Base-by-base conservation (phyloP, 768 basidiomycete genomes). In the Pulveroboletus sp. region DNA sequence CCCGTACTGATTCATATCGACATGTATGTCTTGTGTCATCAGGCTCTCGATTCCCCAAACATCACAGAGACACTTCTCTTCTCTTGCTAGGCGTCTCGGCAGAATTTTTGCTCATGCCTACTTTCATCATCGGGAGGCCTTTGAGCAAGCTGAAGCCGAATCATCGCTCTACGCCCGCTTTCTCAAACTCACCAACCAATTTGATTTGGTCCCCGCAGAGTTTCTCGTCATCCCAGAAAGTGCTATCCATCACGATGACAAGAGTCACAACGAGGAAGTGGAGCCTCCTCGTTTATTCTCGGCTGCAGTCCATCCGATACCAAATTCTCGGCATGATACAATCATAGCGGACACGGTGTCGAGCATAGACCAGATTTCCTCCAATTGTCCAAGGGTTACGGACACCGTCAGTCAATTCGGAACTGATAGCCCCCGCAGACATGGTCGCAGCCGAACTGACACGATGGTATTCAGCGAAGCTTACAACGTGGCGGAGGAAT, bases 91-190 rank as follows among this genome's bases (percentile, higher is more conserved):
- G 0, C 83, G 95, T 12, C 82, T 98, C 2, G 93, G 93, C 1
- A 83, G 95, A 33, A 93, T 97, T 55, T 97, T 99, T 63, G 90
- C 91, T 0, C 95, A 99, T 68, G 93, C 93, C 2, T 97, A 93
- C 74, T 94, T 86, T 71, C 91, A 93, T 65, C 93, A 95, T 68
- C 85, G 90, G 55, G 93, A 93, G 64, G 82, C 82, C 0, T 95
- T 95, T 65, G 86, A 90, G 57, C 87, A 90, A 64, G 86, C 86
- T 28, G 92, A 94, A 70, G 89, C 83, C 6, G 93, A 96, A 69
- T 91, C 87, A 7, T 88, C 88, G 0, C 75, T 96, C 3, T 94
- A 95, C 62, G 85, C 86, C 32, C 86, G 93, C 59, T 95, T 95
- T 74, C 78, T 93, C 49, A 85, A 85, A 10, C 80, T 95, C 50